These are phyloP conservation scores for Cercophora newfieldiana DNA, from an alignment of 495 filamentous ascomycete species.

Conservation along the genomic window DNA sequence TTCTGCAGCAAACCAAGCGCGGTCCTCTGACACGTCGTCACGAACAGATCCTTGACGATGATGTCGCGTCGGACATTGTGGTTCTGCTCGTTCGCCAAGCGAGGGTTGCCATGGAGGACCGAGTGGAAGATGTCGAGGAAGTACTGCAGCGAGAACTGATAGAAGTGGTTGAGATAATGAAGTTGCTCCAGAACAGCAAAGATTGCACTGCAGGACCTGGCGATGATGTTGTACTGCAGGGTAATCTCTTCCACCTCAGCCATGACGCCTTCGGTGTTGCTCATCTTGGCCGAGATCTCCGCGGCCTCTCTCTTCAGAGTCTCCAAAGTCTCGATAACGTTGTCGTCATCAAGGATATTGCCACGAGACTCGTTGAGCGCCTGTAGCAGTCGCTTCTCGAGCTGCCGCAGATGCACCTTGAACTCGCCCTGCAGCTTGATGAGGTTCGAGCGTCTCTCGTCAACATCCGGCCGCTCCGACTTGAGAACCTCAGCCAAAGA, in stretches of 20 bases:
- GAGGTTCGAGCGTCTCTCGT: constrained; percentile 90
- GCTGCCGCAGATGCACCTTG: constrained; percentile 89
- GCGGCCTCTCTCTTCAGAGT: constrained; percentile 96
- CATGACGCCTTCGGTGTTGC: constrained; percentile 97
- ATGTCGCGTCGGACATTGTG: constrained; percentile 76
- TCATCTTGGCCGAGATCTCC: constrained; percentile 94
- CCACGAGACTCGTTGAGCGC: constrained; percentile 96
- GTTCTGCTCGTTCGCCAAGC: constrained; percentile 68
- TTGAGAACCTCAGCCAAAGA: constrained; percentile 96
- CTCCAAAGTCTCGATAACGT: constrained; percentile 96
- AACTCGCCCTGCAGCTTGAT: constrained; percentile 99
- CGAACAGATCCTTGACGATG: constrained; percentile 85
- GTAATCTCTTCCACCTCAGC: constrained; percentile 94
- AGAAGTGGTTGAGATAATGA: constrained; percentile 98
- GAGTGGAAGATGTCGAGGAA: constrained; percentile 97
- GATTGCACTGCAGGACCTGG: constrained; percentile 90
- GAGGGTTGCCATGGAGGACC: constrained; percentile 80
- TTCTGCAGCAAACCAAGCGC: constrained; percentile 91
- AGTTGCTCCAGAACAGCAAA: constrained; percentile 97
- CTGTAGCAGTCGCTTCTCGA: constrained; percentile 93
- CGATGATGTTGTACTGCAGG: constrained; percentile 86
- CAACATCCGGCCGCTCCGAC: constrained; percentile 96
- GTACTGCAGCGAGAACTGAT: constrained; percentile 98
- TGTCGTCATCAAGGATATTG: constrained; percentile 97
- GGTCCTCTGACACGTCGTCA: constrained; percentile 88